A percentile compares a stretch with the other conserved stretches of the same genome.
phyloP scores from a whole-genome alignment of 768 basidiomycete genomes.

The Auricularia sp. region DNA sequence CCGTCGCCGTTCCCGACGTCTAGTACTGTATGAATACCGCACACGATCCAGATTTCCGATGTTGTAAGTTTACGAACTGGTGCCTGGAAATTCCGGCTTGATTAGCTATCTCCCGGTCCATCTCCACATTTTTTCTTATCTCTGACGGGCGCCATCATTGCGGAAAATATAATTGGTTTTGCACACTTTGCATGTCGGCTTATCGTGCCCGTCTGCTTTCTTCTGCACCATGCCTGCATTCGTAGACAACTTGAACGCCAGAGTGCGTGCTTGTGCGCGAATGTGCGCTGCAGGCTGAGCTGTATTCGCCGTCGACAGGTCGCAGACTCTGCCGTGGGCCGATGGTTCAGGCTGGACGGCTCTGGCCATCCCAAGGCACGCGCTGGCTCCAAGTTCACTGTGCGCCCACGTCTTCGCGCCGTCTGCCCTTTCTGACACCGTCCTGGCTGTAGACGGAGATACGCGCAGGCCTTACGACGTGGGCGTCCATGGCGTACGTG shows the following conservation, averaged over 20 bases:
- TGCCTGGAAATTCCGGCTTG: background rate
- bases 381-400: constrained; percentile 52
- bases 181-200: constrained; percentile 7
- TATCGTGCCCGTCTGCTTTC: constrained; percentile 11
- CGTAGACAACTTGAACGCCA: constrained; percentile 33
- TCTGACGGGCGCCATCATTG: background rate
- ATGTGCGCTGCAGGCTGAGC: background rate
- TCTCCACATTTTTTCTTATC: no score
- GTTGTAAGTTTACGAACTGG: background rate
- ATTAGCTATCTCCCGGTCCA: no score
- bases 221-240: constrained; percentile 26
- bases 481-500: constrained; percentile 38
- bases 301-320: constrained; percentile 18
- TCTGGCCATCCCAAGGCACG: constrained; percentile 56
- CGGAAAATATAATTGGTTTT: constrained; percentile 1
- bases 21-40: background rate
- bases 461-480: constrained; percentile 72
- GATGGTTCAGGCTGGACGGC: constrained; percentile 68
- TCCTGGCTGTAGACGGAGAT: constrained; percentile 49
- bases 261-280: constrained; percentile 17
- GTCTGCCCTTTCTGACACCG: background rate
- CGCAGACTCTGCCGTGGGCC: constrained; percentile 36
- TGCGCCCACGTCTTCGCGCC: constrained; percentile 14
- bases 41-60: background rate
- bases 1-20: constrained; percentile 13